Conservation (phyloP, 2,329 filamentous ascomycete species). For the Aquanectria penicillioides region DNA sequence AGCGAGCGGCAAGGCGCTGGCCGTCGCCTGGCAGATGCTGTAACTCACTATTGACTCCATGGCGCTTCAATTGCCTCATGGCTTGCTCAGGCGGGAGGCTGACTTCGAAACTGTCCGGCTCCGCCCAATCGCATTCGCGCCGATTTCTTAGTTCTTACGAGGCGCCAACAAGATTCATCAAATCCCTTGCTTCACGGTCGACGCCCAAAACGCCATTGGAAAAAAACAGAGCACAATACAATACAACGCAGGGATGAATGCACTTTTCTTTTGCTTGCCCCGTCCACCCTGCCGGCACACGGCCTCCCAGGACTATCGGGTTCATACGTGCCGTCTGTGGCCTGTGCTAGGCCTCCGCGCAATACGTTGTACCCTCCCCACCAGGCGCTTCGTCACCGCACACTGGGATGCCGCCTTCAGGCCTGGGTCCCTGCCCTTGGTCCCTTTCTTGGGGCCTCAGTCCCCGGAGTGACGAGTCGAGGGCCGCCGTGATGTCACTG, state of each 20-base stretch:
- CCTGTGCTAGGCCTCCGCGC: background rate
- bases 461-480: too few species aligned
- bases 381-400: conserved; percentile 19
- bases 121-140: conserved; percentile 1
- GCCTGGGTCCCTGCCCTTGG: conserved; percentile 1
- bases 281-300: too few species aligned
- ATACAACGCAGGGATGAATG: background rate
- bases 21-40: conserved; percentile 3
- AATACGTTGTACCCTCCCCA: conserved; percentile 15
- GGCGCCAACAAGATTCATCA: background rate
- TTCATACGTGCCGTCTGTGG: background rate
- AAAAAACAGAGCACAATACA: background rate
- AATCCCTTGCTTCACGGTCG: conserved; percentile 1
- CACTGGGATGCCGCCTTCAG: conserved; percentile 25
- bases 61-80: conserved; percentile 8
- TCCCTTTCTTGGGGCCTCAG: too few species aligned
- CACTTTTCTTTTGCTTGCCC: background rate
- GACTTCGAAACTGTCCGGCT: background rate
- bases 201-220: background rate
- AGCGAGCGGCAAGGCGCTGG: background rate
- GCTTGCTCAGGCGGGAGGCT: conserved; percentile 8
- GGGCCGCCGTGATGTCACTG: conserved; percentile 17
- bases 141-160: conserved; percentile 6
- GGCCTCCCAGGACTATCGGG: too few species aligned
- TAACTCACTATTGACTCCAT: conserved; percentile 7